Base-by-base conservation (phyloP, 2,329 filamentous ascomycete genomes). In the Claviceps cyperi region DNA sequence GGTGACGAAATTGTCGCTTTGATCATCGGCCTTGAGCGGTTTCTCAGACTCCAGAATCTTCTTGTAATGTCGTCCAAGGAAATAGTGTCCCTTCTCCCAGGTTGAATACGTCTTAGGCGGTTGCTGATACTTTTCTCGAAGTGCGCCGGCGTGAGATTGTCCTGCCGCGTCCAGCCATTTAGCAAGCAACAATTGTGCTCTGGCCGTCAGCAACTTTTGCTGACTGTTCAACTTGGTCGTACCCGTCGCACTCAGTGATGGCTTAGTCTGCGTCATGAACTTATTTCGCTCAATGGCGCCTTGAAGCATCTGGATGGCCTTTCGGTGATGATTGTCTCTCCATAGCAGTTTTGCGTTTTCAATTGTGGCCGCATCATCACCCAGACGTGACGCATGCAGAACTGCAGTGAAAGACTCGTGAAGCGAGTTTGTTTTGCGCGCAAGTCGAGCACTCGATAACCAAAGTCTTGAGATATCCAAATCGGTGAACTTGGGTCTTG, bases 31-130 rank as follows among this genome's bases (percentile, higher is more conserved):
- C 38, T 84, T 81, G 48, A 94, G 77, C 2, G 77, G 72, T 64
- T 88, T 90, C 64, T 97, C 89, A 0, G 88, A 86, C 59, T 97
- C 91, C 3, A 96, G 72, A 4, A 97, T 77, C 65, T 96, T 98
- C 64, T 95, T 94, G 74, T 98, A 98, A 66, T 97, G 89, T 45
- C 91, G 88, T 5, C 92, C 92, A 9, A 99, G 77, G 64, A 96
- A 95, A 64, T 97, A 98, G 62, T 97, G 91, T 0, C 88, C 90
- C 66, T 96, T 97, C 63, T 98, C 92, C 90, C 91, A 98, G 48
- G 80, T 80, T 5, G 73, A 69, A 58, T 74, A 71, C 1, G 78
- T 81, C 61, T 77, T 81, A n/a, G 85, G 79, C 1, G 90, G 90
- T 56, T 84, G 78, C 54, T 89, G 83, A 59, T 96, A 98, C 60